Conservation (phyloP, 23 red algal genomes). For the Agarophyton chilense region DNA sequence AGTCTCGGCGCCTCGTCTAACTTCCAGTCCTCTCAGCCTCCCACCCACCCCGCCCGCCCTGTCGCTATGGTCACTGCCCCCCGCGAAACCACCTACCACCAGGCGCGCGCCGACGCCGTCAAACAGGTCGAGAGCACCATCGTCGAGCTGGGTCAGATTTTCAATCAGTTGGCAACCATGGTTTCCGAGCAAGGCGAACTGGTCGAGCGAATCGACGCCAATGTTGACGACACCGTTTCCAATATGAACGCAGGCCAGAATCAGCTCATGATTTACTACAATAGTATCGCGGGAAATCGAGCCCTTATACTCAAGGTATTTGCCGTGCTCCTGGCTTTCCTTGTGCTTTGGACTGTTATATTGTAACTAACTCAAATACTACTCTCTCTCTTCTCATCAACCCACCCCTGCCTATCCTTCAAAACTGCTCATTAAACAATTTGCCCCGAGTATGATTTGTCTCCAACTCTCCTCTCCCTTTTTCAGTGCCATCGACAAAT, state of each 20-base stretch:
- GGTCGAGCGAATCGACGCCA: slow-evolving; percentile 97
- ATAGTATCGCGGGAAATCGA: slow-evolving; percentile 86
- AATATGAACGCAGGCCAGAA: slow-evolving; percentile 90
- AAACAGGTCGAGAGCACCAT: slow-evolving; percentile 96
- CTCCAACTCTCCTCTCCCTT: background rate
- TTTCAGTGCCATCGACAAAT: background rate
- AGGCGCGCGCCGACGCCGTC: slow-evolving; percentile 89
- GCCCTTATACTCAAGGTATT: slow-evolving; percentile 98
- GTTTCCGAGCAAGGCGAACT: slow-evolving; percentile 98
- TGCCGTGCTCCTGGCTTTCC: slow-evolving; percentile 80
- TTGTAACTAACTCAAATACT: slow-evolving; percentile 55
- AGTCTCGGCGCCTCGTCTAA: slow-evolving; percentile 59
- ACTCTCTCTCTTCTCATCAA: background rate
- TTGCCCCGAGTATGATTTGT: no score
- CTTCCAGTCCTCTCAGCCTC: background rate
- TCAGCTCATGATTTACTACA: slow-evolving; percentile 93
- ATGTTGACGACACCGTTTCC: slow-evolving; percentile 86
- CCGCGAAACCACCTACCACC: slow-evolving; percentile 69
- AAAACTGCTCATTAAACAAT: background rate
- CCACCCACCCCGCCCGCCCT: background rate
- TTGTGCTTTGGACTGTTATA: slow-evolving; percentile 95
- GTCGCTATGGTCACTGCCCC: slow-evolving; percentile 30
- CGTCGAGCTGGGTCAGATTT: slow-evolving; percentile 99
- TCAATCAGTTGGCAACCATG: slow-evolving; percentile 98
- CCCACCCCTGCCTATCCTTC: background rate